Base-by-base conservation (phyloP, 108 stramenopile species). In the Discostella stelligeroides region DNA sequence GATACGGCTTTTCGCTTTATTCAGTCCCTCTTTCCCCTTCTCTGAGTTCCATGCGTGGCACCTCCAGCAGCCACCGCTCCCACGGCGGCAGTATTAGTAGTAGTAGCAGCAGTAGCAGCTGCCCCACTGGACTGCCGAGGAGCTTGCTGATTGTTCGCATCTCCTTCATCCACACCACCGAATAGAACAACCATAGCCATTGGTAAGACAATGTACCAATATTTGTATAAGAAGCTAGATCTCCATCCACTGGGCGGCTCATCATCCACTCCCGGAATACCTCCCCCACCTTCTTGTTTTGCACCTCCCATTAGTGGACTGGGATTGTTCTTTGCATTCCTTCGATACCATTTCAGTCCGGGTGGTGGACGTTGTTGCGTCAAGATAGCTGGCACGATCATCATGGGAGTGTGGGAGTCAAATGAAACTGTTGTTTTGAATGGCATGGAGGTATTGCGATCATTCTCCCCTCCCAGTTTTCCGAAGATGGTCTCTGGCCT, bases 131-230 rank as follows among this genome's bases (percentile, higher is more conserved):
- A 60, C 11, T 5, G 61, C 10, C 14, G 30, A 30, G 68, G 45
- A 14, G 59, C 56, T 41, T 28, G 53, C 38, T 48, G 58, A 15
- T 39, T 40, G 11, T 41, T 18, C 12, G 39, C 58, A 28, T 66
- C 68, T 12, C 76, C 62, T 15, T 75, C 82, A 0, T 60, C 82
- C n/a, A 24, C 60, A 4, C 77, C 73, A 24, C 70, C 67, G 29
- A 88, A 78, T 11, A 90, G 66, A 18, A 75, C 71, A 49, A 85
- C 63, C 7, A 94, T 53, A 6, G 82, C 56, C 49, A 94, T 53
- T 4, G 92, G 90, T 54, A 91, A 23, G 11, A 91, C 66, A 61
- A 94, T 85, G 60, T 94, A 94, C 92, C 92, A 94, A 66, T 94
- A 94, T 65, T 70, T 70, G 23, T 71, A 72, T 53, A 91, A 66